A percentile compares a stretch with the other conserved stretches of the same genome.
phyloP scores from a whole-genome alignment of 768 basidiomycete genomes.

The Paxillus ammoniavirescens region DNA sequence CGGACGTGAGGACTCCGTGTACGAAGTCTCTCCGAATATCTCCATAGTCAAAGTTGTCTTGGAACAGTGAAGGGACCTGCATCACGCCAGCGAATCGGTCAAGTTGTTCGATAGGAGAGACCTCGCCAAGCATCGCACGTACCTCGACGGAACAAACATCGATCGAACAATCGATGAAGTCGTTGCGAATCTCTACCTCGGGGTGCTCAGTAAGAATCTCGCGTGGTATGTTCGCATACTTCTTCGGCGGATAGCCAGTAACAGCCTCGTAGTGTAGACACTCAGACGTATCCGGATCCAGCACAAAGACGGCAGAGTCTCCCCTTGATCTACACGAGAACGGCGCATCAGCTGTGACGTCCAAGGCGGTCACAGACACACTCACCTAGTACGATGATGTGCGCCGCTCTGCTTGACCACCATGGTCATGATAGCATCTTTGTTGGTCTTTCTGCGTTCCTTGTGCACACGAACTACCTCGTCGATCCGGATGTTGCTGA shows the following conservation, averaged over 20 bases:
- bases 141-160: constrained; percentile 96
- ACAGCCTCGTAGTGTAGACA: constrained; percentile 85
- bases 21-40: constrained; percentile 93
- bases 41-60: constrained; percentile 97
- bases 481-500: constrained; percentile 90
- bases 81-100: neutral
- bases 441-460: constrained; percentile 80
- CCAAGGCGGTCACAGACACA: constrained; percentile 4
- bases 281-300: constrained; percentile 73
- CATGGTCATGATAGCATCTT: constrained; percentile 96
- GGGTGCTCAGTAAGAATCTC: constrained; percentile 70
- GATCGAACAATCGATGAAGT: constrained; percentile 85
- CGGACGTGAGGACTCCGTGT: constrained; percentile 90
- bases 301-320: constrained; percentile 75
- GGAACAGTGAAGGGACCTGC: constrained; percentile 92
- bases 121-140: constrained; percentile 9
- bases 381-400: constrained; percentile 71
- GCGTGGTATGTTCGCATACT: constrained; percentile 66
- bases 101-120: neutral
- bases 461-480: constrained; percentile 88
- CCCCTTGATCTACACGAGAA: constrained; percentile 52
- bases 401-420: constrained; percentile 80
- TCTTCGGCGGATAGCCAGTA: constrained; percentile 64
- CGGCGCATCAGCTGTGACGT: constrained; percentile 2
- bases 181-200: constrained; percentile 84